Evolutionary conservation across 2,329 filamentous ascomycete genomes (phyloP).

Genomic region (Fusarium tricinctum): DNA sequence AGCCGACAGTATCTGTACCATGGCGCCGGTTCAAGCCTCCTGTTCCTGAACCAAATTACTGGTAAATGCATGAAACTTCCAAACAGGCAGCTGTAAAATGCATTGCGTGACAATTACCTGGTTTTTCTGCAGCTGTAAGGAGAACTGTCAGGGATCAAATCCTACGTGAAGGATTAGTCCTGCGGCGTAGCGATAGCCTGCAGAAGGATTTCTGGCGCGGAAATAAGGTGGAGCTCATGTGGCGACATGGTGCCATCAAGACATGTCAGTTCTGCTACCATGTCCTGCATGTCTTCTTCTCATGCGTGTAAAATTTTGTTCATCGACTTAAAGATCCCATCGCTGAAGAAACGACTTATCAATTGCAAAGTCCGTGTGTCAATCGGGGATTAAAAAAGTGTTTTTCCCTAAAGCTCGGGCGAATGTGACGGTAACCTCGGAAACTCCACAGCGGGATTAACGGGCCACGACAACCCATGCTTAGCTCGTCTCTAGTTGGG

Average conservation of each 20-base stretch:
- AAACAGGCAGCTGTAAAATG: neutral
- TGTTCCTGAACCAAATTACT: constrained; percentile 7
- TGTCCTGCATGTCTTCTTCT: neutral
- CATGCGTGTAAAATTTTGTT: neutral
- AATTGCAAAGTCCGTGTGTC: no score
- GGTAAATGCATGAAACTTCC: neutral
- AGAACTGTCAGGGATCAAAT: constrained; percentile 7
- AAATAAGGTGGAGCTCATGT: neutral
- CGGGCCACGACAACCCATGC: neutral
- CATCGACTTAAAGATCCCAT: neutral
- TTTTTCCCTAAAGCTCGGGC: neutral
- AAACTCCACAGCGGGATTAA: no score
- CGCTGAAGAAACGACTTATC: no score
- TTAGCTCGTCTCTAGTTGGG: neutral
- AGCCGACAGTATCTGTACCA: neutral
- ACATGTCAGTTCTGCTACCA: no score
- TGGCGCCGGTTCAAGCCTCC: neutral
- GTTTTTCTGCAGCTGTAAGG: neutral
- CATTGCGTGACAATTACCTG: neutral
- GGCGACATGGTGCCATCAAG: neutral
- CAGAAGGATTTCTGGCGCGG: neutral
- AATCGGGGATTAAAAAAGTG: no score
- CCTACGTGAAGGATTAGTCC: neutral
- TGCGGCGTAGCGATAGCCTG: no score
- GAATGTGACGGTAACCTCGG: neutral